Base-by-base conservation (phyloP, 352 stramenopile species). In the Pilasporangium apinafurcum region DNA sequence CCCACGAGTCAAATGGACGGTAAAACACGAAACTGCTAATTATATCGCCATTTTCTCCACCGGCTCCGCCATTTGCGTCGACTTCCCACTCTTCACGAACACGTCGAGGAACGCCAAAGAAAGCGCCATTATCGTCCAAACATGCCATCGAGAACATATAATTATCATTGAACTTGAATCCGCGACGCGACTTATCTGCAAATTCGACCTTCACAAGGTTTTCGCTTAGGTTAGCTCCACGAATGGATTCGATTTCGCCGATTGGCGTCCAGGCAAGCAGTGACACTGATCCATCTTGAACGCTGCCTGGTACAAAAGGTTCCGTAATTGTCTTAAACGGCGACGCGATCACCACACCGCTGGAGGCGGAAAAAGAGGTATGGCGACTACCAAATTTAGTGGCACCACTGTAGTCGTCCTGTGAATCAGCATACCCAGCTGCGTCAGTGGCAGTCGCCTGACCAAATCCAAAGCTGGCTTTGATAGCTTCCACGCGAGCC, bases 101-200 rank as follows among this genome's bases (percentile, higher is more conserved):
- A 24, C 78, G 74, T 28, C 73, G 62, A 1, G 81, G 76, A 4
- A 83, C 71, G 12, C 53, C 81, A 45, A 93, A 91, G 36, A 87
- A 61, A 5, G 81, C 81, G n/a, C 81, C 81, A 35, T 82, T 59
- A 33, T 83, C 56, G 35, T 86, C 81, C 21, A 93, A 50, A 37
- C 61, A 68, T 1, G 73, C 81, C 66, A 93, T 86, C 2, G 69
- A 76, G 46, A 91, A 89, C 46, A 83, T 63, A 46, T 91, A 90
- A 44, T 83, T 86, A 51, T 93, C 81, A 44, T 66, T 81, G 40
- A 93, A 88, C 59, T 91, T 93, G 53, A 93, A 90, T 0, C 77
- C 79, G 41, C 81, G 81, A 5, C 75, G 77, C 33, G 71, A 75
- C 30, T 90, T 93, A 67, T 93, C 81, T 0, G 63, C 48, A 31